These are phyloP conservation scores for Phaeosphaeria sp. DNA, from an alignment of 2,329 filamentous ascomycete genomes.

Conservation along the genomic window DNA sequence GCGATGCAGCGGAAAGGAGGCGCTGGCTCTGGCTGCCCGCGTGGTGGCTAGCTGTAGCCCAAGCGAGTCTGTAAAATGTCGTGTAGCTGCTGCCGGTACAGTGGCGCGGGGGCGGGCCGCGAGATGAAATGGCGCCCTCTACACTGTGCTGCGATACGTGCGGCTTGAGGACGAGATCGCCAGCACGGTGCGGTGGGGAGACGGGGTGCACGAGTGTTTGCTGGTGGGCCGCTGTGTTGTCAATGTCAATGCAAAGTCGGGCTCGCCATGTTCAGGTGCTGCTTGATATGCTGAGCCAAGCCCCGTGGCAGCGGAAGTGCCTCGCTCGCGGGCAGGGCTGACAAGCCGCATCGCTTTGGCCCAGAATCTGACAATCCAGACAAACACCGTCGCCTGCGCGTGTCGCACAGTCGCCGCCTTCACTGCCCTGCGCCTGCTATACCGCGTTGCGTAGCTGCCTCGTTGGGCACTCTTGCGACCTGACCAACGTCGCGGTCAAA, in stretches of 20 bases:
- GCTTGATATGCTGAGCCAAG: constrained; percentile 6
- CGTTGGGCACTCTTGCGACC: not conserved
- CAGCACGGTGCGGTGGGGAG: not conserved
- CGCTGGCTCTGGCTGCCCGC: constrained; percentile 18
- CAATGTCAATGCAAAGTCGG: constrained; percentile 8
- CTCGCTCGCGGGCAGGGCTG: not conserved
- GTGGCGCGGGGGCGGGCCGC: constrained; percentile 19
- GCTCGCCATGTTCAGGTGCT: constrained; percentile 7
- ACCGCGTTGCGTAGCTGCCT: not conserved
- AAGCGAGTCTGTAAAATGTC: constrained; percentile 14
- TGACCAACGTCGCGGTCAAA: not conserved
- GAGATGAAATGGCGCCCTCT: not conserved
- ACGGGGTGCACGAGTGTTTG: constrained; percentile 1
- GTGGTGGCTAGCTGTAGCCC: constrained; percentile 7
- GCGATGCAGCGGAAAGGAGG: constrained; percentile 16
- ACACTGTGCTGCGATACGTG: not conserved
- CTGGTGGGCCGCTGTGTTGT: constrained; percentile 2
- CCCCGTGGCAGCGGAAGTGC: constrained; percentile 4
- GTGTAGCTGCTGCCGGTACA: constrained; percentile 1
- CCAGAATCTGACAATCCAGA: not conserved
- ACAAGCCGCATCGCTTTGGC: constrained; percentile 2
- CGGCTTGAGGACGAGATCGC: constrained; percentile 1
- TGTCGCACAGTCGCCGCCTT: not conserved
- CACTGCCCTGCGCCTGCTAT: not conserved
- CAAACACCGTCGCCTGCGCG: not conserved